These are phyloP conservation scores for Aspergillus cavernicola DNA, from an alignment of 495 filamentous ascomycete genomes.

Conservation along the genomic window DNA sequence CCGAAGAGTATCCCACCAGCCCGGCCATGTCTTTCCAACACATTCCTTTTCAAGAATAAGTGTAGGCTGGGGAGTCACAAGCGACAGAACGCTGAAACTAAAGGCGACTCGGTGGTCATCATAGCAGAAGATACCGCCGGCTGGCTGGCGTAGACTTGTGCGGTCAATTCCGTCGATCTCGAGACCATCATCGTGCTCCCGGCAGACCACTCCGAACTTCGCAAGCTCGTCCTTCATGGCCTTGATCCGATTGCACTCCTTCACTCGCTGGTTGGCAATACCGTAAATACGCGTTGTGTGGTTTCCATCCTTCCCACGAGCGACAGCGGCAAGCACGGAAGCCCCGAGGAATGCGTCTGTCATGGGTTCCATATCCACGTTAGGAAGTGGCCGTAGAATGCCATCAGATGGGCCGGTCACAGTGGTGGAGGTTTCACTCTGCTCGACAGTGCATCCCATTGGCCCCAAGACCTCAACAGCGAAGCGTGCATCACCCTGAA, in stretches of 20 bases:
- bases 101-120: slow-evolving; percentile 98
- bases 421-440: slow-evolving; percentile 82
- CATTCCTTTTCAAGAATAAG: slow-evolving; percentile 87
- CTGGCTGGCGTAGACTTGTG: slow-evolving; percentile 55
- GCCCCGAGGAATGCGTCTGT: slow-evolving; percentile 97
- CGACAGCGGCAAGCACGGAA: slow-evolving; percentile 87
- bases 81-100: slow-evolving; percentile 91
- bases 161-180: slow-evolving; percentile 70
- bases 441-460: slow-evolving; percentile 90
- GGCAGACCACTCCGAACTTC: slow-evolving; percentile 89
- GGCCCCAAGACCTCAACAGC: slow-evolving; percentile 84
- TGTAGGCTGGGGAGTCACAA: slow-evolving; percentile 68
- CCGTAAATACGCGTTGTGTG: slow-evolving; percentile 80
- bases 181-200: slow-evolving; percentile 89
- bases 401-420: slow-evolving; percentile 83
- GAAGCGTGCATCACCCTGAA: slow-evolving; percentile 96
- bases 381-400: slow-evolving; percentile 61
- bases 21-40: slow-evolving; percentile 98
- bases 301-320: slow-evolving; percentile 52
- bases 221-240: slow-evolving; percentile 95
- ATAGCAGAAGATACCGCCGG: slow-evolving; percentile 80
- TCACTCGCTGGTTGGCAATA: slow-evolving; percentile 98
- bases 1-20: slow-evolving; percentile 91
- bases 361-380: slow-evolving; percentile 99
- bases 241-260: slow-evolving; percentile 95